Conservation (phyloP, 352 stramenopile genomes). For the Peronosclerospora sorghi region DNA sequence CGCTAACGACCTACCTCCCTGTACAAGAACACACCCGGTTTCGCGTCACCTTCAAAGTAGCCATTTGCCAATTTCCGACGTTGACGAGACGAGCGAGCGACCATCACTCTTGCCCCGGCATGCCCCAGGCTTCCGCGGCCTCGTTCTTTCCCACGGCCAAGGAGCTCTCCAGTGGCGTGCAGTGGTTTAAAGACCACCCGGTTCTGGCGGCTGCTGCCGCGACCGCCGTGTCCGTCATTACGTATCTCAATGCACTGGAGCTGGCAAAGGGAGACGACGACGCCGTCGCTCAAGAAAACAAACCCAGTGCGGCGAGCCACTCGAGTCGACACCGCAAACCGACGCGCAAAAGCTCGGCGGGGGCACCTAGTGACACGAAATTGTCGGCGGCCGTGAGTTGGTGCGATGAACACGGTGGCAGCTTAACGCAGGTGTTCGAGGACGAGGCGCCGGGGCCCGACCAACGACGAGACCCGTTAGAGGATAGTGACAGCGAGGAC, state of each 20-base stretch:
- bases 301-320: not conserved
- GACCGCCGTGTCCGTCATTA: conserved; percentile 76
- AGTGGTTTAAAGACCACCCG: conserved; percentile 82
- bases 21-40: conserved; percentile 8
- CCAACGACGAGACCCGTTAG: conserved; percentile 17
- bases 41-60: not conserved
- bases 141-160: conserved; percentile 83
- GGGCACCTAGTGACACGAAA: conserved; percentile 24
- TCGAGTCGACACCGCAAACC: not conserved
- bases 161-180: conserved; percentile 68
- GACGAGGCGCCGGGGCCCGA: conserved; percentile 9
- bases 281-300: not conserved
- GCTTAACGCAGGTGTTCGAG: conserved; percentile 69
- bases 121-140: conserved; percentile 25
- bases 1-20: conserved; percentile 7
- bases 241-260: conserved; percentile 56
- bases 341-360: conserved; percentile 10
- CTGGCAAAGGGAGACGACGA: conserved; percentile 9
- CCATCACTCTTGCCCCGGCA: conserved; percentile 9
- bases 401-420: conserved; percentile 74
- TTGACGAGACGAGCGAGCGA: not conserved
- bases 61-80: conserved; percentile 9
- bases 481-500: conserved; percentile 27
- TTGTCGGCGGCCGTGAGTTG: conserved; percentile 61
- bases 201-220: conserved; percentile 65